Evolutionary conservation across 257 asterid species (phyloP).

Genomic region (Solanum medicagineum): DNA sequence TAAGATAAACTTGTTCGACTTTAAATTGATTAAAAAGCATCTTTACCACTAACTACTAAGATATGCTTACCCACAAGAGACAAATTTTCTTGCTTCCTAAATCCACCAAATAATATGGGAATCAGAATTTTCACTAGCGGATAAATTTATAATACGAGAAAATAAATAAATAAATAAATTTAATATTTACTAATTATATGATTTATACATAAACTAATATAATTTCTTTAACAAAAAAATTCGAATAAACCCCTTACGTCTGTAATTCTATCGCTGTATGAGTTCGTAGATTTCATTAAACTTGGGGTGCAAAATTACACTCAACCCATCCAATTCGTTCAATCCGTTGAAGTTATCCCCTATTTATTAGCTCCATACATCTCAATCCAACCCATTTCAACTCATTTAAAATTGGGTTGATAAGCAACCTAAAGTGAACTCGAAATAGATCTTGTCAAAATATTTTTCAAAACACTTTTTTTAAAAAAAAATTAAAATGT

Average conservation of each 20-base stretch:
- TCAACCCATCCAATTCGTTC: too few relatives aligned
- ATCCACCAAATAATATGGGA: rapidly evolving
- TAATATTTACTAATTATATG: not conserved
- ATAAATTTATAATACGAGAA: too few relatives aligned
- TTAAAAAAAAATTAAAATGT: too few relatives aligned
- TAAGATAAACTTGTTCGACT: not conserved
- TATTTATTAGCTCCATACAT: too few relatives aligned
- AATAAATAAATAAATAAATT: not conserved
- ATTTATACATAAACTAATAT: not conserved
- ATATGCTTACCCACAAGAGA: not conserved
- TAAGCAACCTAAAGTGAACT: too few relatives aligned
- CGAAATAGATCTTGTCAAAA: too few relatives aligned
- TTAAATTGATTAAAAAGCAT: not conserved
- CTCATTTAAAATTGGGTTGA: too few relatives aligned
- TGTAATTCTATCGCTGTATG: not conserved
- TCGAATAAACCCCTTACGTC: not conserved
- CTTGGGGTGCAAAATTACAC: too few relatives aligned
- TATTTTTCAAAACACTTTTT: too few relatives aligned
- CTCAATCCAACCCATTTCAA: too few relatives aligned
- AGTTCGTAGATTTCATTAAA: not conserved
- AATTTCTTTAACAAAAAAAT: not conserved
- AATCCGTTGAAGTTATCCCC: too few relatives aligned
- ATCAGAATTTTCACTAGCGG: not conserved
- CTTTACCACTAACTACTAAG: not conserved
- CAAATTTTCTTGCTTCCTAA: not conserved